Percentiles rank a stretch among this genome's conserved stretches.
phyloP scores from a whole-genome alignment of 176 grass and related monocot species.

The Luzula sylvatica region DNA sequence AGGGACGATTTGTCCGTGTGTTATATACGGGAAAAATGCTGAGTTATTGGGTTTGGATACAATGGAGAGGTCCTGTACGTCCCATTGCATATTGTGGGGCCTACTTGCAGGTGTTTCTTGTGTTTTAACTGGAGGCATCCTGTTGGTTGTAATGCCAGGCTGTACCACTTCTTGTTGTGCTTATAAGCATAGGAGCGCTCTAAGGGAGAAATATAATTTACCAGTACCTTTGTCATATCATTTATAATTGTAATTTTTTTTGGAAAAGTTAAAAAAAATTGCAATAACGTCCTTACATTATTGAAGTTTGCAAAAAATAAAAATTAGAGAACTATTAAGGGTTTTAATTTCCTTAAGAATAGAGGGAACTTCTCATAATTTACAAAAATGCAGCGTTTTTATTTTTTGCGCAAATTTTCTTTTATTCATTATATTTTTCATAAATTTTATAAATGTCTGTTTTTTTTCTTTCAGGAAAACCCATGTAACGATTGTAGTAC shows the following conservation, averaged over 20 bases:
- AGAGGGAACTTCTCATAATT: too few species aligned
- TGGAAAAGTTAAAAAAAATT: neutral
- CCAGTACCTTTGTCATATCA: conserved; percentile 29
- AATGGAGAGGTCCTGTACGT: conserved; percentile 64
- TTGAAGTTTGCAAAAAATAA: neutral
- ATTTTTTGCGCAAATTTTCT: neutral
- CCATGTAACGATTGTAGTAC: conserved; percentile 73
- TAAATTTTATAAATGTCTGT: too few species aligned
- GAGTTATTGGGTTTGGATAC: conserved; percentile 73
- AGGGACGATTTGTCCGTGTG: conserved; percentile 65
- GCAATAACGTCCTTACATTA: neutral
- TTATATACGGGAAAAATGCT: conserved; percentile 85
- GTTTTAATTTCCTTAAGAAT: too few species aligned
- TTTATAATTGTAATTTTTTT: too few species aligned
- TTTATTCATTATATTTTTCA: neutral
- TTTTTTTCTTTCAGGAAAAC: conserved; percentile 52
- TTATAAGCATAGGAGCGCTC: conserved; percentile 53
- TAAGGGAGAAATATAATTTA: conserved; percentile 68
- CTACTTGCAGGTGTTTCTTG: conserved; percentile 84
- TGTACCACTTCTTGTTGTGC: conserved; percentile 79
- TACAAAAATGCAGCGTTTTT: neutral
- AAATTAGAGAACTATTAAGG: too few species aligned
- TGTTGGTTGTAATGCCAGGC: conserved; percentile 63
- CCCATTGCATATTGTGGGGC: conserved; percentile 81
- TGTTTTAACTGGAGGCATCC: conserved; percentile 56